Base-by-base conservation (phyloP, 306 rosid genomes). In the Fagus sylvatica region DNA sequence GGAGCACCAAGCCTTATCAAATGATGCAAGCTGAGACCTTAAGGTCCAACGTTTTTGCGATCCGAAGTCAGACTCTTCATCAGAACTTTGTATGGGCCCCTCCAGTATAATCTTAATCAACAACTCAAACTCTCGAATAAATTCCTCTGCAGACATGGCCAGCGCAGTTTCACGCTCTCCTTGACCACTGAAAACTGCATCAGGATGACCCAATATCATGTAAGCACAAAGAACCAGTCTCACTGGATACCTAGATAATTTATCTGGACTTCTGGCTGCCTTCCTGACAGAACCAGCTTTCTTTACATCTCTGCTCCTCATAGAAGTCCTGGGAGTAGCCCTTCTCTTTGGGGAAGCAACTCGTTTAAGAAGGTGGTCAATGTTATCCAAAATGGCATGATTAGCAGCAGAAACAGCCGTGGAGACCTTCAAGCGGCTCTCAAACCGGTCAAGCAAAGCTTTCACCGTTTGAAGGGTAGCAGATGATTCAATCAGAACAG, bases 1-100 rank as follows among this genome's bases (percentile, higher is more conserved):
- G 17, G 89, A 82, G 87, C 98, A 95, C 98, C 98, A 95, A 42
- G 93, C 97, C 89, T 89, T 91, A 85, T 95, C 98, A 76, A 95
- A 95, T 72, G 86, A 88, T 62, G 83, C 86, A 68, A 95, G 91
- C 90, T 95, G 99, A 70, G 92, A 84, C 82, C 97, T 84, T 82
- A 95, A 95, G 74, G 97, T 89, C 69, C 81, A 86, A 7, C 82
- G 86, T 79, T 87, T 91, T 67, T 87, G 49, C 53, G 60, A 53
- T 78, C 78, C 73, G 30, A 88, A 80, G 56, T 76, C 87, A 73
- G 84, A 78, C 76, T 90, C 91, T 46, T 87, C 91, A 74, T 89
- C 92, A 69, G 84, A 87, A 80, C 86, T 84, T 55, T 76, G 87
- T 4, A 87, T 80, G 7, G 97, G 96, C 65, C 98, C 98, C 71